Evolutionary conservation across 2,329 filamentous ascomycete species (phyloP).

Genomic region (Calonectria pseudoreteaudii): DNA sequence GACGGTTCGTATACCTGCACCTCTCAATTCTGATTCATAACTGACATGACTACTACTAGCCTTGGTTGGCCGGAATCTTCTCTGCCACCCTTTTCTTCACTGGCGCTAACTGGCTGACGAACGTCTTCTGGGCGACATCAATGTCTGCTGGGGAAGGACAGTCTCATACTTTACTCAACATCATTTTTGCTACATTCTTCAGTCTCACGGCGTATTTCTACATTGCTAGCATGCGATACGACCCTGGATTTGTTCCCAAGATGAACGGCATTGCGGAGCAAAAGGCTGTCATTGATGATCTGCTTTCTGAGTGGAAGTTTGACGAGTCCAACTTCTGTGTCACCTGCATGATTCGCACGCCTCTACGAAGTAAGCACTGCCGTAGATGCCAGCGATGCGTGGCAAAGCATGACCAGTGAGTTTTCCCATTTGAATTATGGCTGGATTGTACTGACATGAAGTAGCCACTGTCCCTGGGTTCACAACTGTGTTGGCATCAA

Average conservation of each 20-base stretch:
- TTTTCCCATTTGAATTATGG: background rate
- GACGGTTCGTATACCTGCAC: constrained; percentile 70
- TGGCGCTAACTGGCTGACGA: constrained; percentile 79
- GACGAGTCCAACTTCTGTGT: constrained; percentile 96
- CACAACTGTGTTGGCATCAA: constrained; percentile 96
- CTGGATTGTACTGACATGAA: constrained; percentile 36
- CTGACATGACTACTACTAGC: constrained; percentile 61
- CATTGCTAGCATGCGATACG: constrained; percentile 83
- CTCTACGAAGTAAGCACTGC: constrained; percentile 95
- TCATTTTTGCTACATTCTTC: constrained; percentile 76
- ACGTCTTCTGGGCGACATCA: constrained; percentile 58
- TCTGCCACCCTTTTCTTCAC: constrained; percentile 86
- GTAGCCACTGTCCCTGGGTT: constrained; percentile 95
- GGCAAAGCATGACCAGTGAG: constrained; percentile 96
- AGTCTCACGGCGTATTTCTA: constrained; percentile 87
- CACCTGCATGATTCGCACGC: constrained; percentile 92
- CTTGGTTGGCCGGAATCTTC: constrained; percentile 95
- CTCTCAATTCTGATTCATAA: background rate
- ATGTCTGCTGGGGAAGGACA: constrained; percentile 32
- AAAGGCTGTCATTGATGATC: constrained; percentile 87
- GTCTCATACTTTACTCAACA: constrained; percentile 78
- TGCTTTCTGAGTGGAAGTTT: constrained; percentile 87
- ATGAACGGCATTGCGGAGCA: constrained; percentile 90
- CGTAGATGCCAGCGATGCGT: constrained; percentile 91
- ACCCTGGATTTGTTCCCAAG: constrained; percentile 95